Base-by-base conservation (phyloP, 2,329 filamentous ascomycete species). In the Eutypella sp. region DNA sequence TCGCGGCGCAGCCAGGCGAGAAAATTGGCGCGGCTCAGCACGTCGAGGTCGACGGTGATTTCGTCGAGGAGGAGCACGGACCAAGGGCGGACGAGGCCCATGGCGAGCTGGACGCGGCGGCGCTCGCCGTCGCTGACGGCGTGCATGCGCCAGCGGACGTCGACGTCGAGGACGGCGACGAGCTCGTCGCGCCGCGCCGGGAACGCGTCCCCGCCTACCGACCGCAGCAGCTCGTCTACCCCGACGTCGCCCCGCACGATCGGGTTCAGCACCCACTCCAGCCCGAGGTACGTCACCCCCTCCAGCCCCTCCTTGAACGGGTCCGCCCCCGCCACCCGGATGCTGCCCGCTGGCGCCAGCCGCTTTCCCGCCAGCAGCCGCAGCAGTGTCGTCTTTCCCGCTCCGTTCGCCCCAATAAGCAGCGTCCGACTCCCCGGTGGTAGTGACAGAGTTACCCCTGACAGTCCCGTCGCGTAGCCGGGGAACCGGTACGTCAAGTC, bases 221-320 rank as follows among this genome's bases (percentile, higher is more conserved):
- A 89, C 41, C 82, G 73, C 22, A 99, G 81, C 5, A 99, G 81
- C 54, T 95, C 91, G 3, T 78, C 79, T 3, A 99, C 92, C 48
- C 89, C 89, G 56, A 99, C 96, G 67, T 99, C 93, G 24, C 86
- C 95, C 42, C 92, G 87, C 40, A 97, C 93, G 59, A 97, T 95
- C 41, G 88, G 89, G 73, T 97, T 97, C 9, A 99, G 79, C 3
- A 97, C 93, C 93, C 93, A 99, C 74, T 99, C 93, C 1, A 96
- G 81, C 1, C 93, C 93, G 7, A 99, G 85, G 68, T 99, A 99
- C 19, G 92, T 97, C 25, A 99, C 92, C 51, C 93, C 93, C 69
- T 96, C 88, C 23, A 96, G 81, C 10, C 85, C 82, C 29, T 90
- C 79, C 66, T 89, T 87, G 79, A 99, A 99, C 8, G 93, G 93